phyloP scores from a whole-genome alignment of 2,329 filamentous ascomycete species.

The Aspergillus tamarii region DNA sequence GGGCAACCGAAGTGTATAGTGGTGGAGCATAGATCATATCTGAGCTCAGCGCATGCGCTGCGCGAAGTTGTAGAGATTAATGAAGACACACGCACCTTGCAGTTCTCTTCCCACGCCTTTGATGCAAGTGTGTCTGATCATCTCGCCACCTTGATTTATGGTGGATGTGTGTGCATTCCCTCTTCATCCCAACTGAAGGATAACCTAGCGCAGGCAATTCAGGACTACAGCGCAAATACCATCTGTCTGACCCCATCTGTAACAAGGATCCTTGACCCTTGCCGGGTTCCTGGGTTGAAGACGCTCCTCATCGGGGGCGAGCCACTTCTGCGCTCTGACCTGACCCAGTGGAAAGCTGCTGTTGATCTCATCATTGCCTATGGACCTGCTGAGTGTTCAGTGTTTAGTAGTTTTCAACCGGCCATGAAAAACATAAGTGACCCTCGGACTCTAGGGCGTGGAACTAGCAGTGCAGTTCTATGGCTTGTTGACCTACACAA shows the following conservation, averaged over 20 bases:
- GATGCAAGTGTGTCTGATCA: constrained; percentile 12
- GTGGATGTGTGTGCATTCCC: neutral
- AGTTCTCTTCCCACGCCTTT: constrained; percentile 33
- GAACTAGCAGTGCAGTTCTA: no score
- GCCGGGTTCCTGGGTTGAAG: neutral
- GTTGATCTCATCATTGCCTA: neutral
- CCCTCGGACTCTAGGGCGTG: neutral
- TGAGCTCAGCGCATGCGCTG: constrained; percentile 26
- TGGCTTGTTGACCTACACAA: neutral
- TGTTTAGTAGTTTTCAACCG: neutral
- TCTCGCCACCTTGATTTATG: neutral
- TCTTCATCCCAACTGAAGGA: neutral
- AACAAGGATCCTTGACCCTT: neutral
- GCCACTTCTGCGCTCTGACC: neutral
- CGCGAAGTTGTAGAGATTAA: constrained; percentile 22
- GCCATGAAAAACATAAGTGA: neutral
- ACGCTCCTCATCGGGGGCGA: neutral
- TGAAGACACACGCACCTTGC: constrained; percentile 25
- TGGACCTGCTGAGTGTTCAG: neutral
- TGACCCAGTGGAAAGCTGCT: neutral
- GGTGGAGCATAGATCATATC: constrained; percentile 29
- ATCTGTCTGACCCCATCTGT: neutral
- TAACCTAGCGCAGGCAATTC: neutral
- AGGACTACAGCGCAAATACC: neutral
- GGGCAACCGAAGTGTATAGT: constrained; percentile 32